phyloP scores from a whole-genome alignment of 345 rosid genomes.

The Aquilaria malaccensis region DNA sequence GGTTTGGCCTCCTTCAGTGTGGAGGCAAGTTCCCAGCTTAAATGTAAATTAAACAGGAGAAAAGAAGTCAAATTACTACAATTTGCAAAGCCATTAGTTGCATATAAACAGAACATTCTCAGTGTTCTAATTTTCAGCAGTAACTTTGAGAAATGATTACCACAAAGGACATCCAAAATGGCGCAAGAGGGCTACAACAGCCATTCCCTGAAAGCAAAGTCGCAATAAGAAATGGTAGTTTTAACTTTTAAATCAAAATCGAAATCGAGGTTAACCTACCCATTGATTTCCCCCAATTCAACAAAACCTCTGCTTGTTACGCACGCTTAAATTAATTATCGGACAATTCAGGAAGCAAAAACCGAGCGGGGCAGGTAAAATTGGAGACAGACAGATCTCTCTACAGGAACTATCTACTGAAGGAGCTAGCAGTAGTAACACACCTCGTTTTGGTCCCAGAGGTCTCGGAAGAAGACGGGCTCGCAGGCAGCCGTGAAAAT shows the following conservation, averaged over 20 bases:
- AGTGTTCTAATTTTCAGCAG: too few species aligned
- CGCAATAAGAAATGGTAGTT: too few species aligned
- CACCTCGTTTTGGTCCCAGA: constrained; percentile 87
- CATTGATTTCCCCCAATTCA: too few species aligned
- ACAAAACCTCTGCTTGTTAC: background rate
- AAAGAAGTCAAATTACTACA: background rate
- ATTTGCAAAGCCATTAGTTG: background rate
- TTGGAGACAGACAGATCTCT: background rate
- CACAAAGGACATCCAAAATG: constrained; percentile 92
- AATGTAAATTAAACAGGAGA: constrained; percentile 1
- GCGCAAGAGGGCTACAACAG: constrained; percentile 81
- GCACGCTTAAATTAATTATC: too few species aligned
- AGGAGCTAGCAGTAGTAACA: background rate
- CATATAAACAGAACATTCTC: background rate
- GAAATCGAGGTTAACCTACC: too few species aligned
- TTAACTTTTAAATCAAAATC: too few species aligned
- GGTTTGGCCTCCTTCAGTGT: constrained; percentile 57
- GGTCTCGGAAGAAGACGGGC: constrained; percentile 56
- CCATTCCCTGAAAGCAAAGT: constrained; percentile 43
- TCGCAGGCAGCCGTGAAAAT: constrained; percentile 61
- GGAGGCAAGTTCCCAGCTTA: constrained; percentile 87
- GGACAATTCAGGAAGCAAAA: too few species aligned
- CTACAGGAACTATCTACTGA: too few species aligned
- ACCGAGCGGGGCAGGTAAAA: too few species aligned
- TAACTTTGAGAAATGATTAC: constrained; percentile 22